Evolutionary conservation across 2,329 filamentous ascomycete species (phyloP), one percentile per base, ranked within the genome.

Genomic region (Monascus ruber): DNA sequence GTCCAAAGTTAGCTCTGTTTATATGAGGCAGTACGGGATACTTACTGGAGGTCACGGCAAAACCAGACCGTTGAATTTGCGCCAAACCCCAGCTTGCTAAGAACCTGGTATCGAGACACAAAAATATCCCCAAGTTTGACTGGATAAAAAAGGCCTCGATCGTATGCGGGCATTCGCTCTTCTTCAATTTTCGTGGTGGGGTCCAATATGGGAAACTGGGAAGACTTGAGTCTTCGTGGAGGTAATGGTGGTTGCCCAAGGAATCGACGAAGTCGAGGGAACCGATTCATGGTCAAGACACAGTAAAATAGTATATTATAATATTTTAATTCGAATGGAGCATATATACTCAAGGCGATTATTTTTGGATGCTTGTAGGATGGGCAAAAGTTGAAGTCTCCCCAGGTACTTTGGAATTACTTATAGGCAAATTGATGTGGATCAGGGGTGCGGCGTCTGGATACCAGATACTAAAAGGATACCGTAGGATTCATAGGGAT

Each of bases 31-130:
- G 26, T 6, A 24, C 6, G 10, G 27, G 26, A n/a, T n/a, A n/a
- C 32, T 5, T 41, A 43, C 41, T 11, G 34, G n/a, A 43, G 31
- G 27, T 43, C 41, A 5, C 38, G 41, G 29, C 41, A 37, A 10
- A 43, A 39, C 41, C 41, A 43, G n/a, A 46, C 45, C 5, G 48
- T 50, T 3, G 48, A 50, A 26, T 39, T 42, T 11, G 48, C 41
- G n/a, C 48, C 48, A 41, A 38, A 50, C 5, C 47, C 48, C 5
- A 50, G 38, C 37, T 50, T 50, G 11, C 39, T 46, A 27, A 49
- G 24, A 33, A 50, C 35, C 27, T 40, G 31, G 34, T 49, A 49
- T 35, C 35, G 41, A n/a, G 39, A 38, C 2, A 34, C 28, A 28
- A 49, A 41, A 27, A 40, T 17, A 34, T 43, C 37, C 8, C 41